Evolutionary conservation across 345 rosid species (phyloP).

Genomic region (Eucalyptus marginata): DNA sequence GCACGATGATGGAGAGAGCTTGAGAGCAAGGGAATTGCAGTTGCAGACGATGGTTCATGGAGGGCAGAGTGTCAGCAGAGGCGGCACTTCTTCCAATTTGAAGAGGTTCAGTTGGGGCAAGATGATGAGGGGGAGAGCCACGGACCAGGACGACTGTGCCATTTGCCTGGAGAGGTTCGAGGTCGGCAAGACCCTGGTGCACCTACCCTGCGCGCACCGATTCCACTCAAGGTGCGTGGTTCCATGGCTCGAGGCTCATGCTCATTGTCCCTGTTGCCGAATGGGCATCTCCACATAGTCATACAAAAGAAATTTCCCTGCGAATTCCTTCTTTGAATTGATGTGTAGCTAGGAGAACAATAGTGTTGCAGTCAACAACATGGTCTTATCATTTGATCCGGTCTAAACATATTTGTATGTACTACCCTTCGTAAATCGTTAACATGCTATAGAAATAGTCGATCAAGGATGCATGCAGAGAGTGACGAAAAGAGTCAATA

Average conservation of each 20-base stretch:
- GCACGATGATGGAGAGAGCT: not conserved
- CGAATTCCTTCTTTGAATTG: not conserved
- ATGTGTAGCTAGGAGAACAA: not conserved
- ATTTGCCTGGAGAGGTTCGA: slow-evolving; percentile 59
- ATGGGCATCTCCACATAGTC: not conserved
- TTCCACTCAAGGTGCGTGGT: slow-evolving; percentile 51
- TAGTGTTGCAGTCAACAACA: not conserved
- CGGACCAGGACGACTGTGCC: slow-evolving; percentile 54
- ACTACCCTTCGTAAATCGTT: not conserved
- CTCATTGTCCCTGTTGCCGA: slow-evolving; percentile 76
- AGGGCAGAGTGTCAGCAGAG: slow-evolving; percentile 11
- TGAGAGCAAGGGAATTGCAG: not conserved
- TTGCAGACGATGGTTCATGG: not conserved
- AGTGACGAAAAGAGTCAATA: not conserved
- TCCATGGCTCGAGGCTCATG: slow-evolving; percentile 53
- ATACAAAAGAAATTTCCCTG: not conserved
- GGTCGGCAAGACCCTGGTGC: slow-evolving; percentile 33
- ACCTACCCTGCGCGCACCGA: slow-evolving; percentile 56
- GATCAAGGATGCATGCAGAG: not conserved
- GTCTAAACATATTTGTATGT: not conserved
- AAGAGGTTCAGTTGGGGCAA: slow-evolving; percentile 38
- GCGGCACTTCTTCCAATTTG: not conserved
- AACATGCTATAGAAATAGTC: not conserved
- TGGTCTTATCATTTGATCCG: not conserved
- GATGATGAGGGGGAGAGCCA: slow-evolving; percentile 25